Base-by-base conservation (phyloP, 2,329 filamentous ascomycete genomes). In the Magnaporthiopsis incrustans region DNA sequence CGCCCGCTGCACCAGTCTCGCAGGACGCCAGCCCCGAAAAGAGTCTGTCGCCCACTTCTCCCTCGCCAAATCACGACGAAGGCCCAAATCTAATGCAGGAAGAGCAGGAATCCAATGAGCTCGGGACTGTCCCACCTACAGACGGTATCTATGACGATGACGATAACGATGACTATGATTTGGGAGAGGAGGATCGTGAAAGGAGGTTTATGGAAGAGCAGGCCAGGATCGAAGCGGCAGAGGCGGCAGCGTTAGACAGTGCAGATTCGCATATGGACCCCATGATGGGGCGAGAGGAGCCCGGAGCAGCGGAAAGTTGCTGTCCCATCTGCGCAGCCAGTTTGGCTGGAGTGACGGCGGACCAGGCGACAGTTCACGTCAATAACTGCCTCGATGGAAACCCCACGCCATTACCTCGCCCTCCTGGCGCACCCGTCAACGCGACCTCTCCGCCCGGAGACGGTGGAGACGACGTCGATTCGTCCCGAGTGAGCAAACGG, bases 331-430 rank as follows among this genome's bases (percentile, higher is more conserved):
- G 95, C 74, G 85, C 83, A 69, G 79, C 80, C 1, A 85, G 77
- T 67, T 78, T 97, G 44, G 76, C 74, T 22, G 87, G 86, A 0
- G 73, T 88, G 15, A 84, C 79, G 64, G 72, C 77, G 66, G 85
- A 92, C 72, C 85, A 94, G 69, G 89, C 88, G 12, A 90, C 89
- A 8, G 77, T 89, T 2, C 95, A 99, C 74, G 95, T 99, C 68
- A 99, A 99, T 73, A 86, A 88, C 12, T 99, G 95, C 75, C 81
- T 99, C 2, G 95, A 99, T 73, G 92, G 92, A 1, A 89, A 89
- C 59, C 84, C 89, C 6, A 82, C 86, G 59, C 83, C 88, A 2
- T 70, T 89, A 18, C 82, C 76, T 8, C 70, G 71, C 44, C 68
- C 69, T 32, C 66, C 70, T 26, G 67, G 70, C 33, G 58, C 67